Evolutionary conservation across 441 rosid genomes (phyloP).

Genomic region (Bruguiera hainesii): DNA sequence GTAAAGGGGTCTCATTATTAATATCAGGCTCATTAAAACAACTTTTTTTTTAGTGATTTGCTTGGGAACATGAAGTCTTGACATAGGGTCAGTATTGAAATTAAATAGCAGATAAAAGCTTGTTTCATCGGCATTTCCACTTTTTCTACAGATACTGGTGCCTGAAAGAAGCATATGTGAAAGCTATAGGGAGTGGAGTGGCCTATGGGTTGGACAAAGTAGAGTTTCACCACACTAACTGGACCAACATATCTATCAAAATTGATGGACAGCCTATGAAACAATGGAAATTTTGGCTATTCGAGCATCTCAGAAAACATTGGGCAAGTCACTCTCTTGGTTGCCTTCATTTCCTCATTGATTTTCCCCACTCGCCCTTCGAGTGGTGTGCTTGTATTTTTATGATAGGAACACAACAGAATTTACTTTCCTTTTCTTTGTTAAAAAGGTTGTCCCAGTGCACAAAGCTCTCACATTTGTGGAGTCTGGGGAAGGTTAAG

Average conservation of each 20-base stretch:
- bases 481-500: too few relatives aligned
- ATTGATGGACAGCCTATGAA: constrained; percentile 32
- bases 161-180: constrained; percentile 74
- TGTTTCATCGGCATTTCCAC: not conserved
- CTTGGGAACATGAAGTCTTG: too few relatives aligned
- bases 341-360: not conserved
- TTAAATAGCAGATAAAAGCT: not conserved
- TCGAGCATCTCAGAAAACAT: constrained; percentile 38
- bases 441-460: too few relatives aligned
- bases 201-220: constrained; percentile 42
- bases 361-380: not conserved
- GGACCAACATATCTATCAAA: constrained; percentile 43
- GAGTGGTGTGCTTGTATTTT: not conserved
- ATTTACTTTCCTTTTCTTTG: too few relatives aligned
- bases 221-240: constrained; percentile 54
- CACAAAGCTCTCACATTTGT: too few relatives aligned
- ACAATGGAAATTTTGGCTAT: constrained; percentile 61
- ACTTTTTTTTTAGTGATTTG: too few relatives aligned
- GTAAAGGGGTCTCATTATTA: too few relatives aligned
- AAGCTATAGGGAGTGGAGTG: constrained; percentile 61
- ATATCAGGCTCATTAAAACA: too few relatives aligned
- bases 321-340: constrained; percentile 30
- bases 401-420: not conserved
- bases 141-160: constrained; percentile 50
- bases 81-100: too few relatives aligned